Evolutionary conservation across 257 asterid genomes (phyloP), one percentile per base, ranked within the genome.

Genomic region (Nicotiana knightiana): DNA sequence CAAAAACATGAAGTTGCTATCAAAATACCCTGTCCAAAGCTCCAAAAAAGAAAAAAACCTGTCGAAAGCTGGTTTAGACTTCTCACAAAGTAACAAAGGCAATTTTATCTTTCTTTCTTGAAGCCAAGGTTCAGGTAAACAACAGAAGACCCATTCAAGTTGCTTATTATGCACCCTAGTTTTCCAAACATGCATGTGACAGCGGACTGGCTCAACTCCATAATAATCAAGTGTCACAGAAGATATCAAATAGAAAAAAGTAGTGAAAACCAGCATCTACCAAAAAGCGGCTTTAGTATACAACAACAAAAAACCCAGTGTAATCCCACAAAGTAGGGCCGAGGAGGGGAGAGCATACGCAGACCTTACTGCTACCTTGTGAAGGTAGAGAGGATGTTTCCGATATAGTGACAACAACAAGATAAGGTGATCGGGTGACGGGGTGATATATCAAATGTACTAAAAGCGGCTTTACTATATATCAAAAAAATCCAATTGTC

Each of bases 101-200:
- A 48, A 73, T 46, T 73, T 51, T 48, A 51, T 73, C 51, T 26
- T 26, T 6, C 13, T 71, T 65, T 21, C 39, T 46, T 9, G 2
- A 71, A 24, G 39, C 79, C 61, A 71, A 71, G 61, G 61, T 71
- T 46, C 79, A 24, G 39, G 61, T 48, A 24, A 71, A 71, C 79
- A 71, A 11, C 21, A 71, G 8, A 13, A 71, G 39, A 46, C 24
- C 61, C 37, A 24, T 24, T 35, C 79, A 71, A n/a, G 28, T 75
- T 75, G 80, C 63, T 26, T 51, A 75, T 26, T 8, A 75, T 51
- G 63, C 43, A 73, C 61, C 59, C 79, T 48, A 48, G 39, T 48
- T 73, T 39, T 43, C 58, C 37, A 70, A 70, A 68, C 33, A 68
- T 71, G 78, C 59, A 11, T 46, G 12, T 54, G 4, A n/a, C 57